These are phyloP conservation scores for Vaccinium corymbosum DNA, from an alignment of 148 eudicot genomes.

Conservation along the genomic window DNA sequence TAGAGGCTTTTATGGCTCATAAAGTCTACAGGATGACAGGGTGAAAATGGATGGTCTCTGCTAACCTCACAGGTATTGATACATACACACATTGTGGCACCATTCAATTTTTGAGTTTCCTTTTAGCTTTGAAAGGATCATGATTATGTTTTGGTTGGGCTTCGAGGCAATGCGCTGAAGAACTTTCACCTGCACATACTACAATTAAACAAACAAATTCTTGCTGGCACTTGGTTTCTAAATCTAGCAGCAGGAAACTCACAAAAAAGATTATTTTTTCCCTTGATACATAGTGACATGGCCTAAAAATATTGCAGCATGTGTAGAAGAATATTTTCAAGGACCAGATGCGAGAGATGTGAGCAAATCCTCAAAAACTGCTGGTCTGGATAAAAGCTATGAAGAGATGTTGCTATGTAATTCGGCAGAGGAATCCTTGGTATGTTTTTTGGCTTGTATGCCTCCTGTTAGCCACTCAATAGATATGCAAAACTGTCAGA, in stretches of 20 bases:
- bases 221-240: not conserved
- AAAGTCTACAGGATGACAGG: conserved; percentile 19
- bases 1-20: conserved; percentile 11
- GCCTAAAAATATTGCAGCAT: conserved; percentile 10
- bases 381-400: conserved; percentile 11
- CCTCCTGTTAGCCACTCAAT: not conserved
- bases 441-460: not conserved
- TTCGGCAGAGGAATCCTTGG: conserved; percentile 16
- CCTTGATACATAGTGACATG: not conserved
- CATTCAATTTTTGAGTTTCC: not conserved
- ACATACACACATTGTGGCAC: not conserved
- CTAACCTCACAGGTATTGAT: conserved; percentile 19
- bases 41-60: conserved; percentile 12
- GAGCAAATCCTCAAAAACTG: conserved; percentile 6
- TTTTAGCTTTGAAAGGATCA: not conserved
- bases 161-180: not conserved
- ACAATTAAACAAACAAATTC: not conserved
- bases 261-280: not conserved
- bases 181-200: not conserved
- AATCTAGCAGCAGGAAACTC: not conserved
- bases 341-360: conserved; percentile 6
- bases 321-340: conserved; percentile 21
- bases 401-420: conserved; percentile 10
- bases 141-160: not conserved
- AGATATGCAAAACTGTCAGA: not conserved